Base-by-base conservation (phyloP, 768 basidiomycete genomes). In the Rhodotorula diobovata region DNA sequence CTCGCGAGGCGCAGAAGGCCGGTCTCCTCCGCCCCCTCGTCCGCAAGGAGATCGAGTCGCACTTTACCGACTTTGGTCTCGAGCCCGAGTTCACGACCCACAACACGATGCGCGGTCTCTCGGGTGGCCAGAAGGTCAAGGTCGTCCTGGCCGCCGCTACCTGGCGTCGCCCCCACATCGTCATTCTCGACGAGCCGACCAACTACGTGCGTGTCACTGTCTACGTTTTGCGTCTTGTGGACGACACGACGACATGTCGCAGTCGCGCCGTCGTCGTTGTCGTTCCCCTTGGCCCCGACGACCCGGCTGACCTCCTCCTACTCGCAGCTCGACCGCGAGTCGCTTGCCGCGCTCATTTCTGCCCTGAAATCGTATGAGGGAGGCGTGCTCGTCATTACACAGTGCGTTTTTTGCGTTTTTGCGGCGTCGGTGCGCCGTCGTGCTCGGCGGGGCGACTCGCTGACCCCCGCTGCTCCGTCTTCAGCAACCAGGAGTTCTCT, bases 41-140 rank as follows among this genome's bases (percentile, higher is more conserved):
- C 80, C 93, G 96, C 83, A 94, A 94, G 85, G 93, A 97, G 82
- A 95, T 97, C 72, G 95, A 95, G 25, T 89, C 93, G 81, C 96
- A 97, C 86, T 95, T 98, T 77, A 91, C 90, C 72, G 95, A 98
- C 85, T 97, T 98, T 79, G 93, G 96, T 84, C 91, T 99, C 78
- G 96, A 99, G 84, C 85, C 96, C 73, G 96, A 98, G 85, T 98
- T 99, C 82, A 93, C 95, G 76, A 91, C 91, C 35, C 96, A 99
- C 86, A 99, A 98, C 87, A 90, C 89, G 77, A 99, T 98, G 96
- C 87, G 94, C 48, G 94, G 95, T 61, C 83, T 97, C 60, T 94
- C 92, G 21, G 95, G 95, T 82, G 94, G 93, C 71, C 94, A 98
- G 81, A 97, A 98, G 82, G 96, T 98, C 83, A 96, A 98, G 83